Evolutionary conservation across 345 rosid species (phyloP).

Genomic region (Euphorbia pulcherrima): DNA sequence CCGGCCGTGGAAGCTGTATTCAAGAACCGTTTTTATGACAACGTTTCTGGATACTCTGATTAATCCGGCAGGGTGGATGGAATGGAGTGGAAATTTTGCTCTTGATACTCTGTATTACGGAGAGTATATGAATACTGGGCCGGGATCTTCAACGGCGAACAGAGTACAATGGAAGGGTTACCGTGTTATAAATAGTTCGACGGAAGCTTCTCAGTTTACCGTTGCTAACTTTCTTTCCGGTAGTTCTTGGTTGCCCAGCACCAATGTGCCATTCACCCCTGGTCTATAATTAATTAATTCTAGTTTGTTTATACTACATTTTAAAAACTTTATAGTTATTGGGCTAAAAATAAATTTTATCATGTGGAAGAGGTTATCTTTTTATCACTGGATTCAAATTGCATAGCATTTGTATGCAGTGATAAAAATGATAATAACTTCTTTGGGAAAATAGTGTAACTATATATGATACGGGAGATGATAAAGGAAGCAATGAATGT

Average conservation of each 20-base stretch:
- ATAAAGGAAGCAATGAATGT: no score
- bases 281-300: conserved; percentile 37
- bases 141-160: conserved; percentile 45
- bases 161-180: conserved; percentile 74
- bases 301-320: not conserved
- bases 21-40: conserved; percentile 57
- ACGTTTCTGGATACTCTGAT: conserved; percentile 45
- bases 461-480: no score
- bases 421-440: no score
- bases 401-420: no score
- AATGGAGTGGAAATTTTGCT: conserved; percentile 55
- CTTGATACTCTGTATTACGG: conserved; percentile 59
- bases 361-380: not conserved
- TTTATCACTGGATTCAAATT: no score
- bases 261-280: conserved; percentile 53
- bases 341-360: not conserved
- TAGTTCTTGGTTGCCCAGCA: conserved; percentile 51
- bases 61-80: conserved; percentile 57
- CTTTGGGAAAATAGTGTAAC: no score
- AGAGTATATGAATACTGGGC: conserved; percentile 66
- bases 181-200: conserved; percentile 45
- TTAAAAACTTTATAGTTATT: not conserved
- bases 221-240: conserved; percentile 51
- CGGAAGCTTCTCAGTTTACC: conserved; percentile 48
- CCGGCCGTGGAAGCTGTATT: conserved; percentile 60